These are phyloP conservation scores for Besnoitia besnoiti DNA, from an alignment of 169 alveolate genomes.

Conservation along the genomic window DNA sequence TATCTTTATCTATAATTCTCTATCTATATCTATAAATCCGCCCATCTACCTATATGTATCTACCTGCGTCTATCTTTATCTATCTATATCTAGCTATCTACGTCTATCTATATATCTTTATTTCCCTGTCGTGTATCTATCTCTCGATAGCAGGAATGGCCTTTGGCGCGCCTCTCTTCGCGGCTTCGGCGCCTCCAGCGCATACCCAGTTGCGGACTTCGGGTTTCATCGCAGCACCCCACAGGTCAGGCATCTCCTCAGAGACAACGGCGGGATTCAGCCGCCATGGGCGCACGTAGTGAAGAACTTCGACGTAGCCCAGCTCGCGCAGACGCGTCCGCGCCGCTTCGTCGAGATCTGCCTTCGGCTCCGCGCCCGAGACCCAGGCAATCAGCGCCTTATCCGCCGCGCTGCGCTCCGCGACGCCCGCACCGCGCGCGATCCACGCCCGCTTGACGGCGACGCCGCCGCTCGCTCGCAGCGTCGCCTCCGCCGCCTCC, in stretches of 20 bases:
- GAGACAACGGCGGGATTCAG: neutral
- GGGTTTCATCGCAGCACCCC: slow-evolving; percentile 22
- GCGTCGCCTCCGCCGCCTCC: neutral
- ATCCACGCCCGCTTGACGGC: neutral
- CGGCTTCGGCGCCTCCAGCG: too few relatives aligned
- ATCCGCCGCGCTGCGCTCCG: neutral
- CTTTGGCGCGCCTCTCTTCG: too few relatives aligned
- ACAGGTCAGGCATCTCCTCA: slow-evolving; percentile 36
- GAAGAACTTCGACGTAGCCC: neutral
- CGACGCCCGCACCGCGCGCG: neutral
- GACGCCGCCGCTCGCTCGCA: neutral
- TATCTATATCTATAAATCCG: too few relatives aligned
- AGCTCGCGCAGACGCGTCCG: neutral
- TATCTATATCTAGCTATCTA: neutral
- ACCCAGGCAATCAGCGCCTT: neutral
- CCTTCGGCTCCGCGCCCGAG: neutral
- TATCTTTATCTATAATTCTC: too few relatives aligned
- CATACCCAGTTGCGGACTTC: slow-evolving; percentile 35
- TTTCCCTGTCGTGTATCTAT: neutral
- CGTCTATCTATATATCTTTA: neutral
- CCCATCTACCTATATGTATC: neutral
- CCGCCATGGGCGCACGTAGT: slow-evolving; percentile 31
- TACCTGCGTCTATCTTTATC: neutral
- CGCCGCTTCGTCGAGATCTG: neutral
- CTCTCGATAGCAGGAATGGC: too few relatives aligned